Base-by-base conservation (phyloP, 768 basidiomycete species). In the Mycena haematopus region DNA sequence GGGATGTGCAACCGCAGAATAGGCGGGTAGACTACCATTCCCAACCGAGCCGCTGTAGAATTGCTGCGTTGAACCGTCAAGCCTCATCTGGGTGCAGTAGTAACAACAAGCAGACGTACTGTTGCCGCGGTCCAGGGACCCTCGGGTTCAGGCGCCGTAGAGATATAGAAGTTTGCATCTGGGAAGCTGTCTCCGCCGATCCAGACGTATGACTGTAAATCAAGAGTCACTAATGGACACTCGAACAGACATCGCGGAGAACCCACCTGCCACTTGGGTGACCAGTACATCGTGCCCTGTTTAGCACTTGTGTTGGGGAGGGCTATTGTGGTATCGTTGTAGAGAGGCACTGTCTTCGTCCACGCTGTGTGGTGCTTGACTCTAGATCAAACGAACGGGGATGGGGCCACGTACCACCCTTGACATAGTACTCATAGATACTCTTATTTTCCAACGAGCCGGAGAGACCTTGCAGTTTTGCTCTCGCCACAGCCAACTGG, bases 161-260 rank as follows among this genome's bases (percentile, higher is more conserved):
- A 61, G 44, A 65, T 60, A 27, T 38, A 31, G 31, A 65, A 65
- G 42, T 61, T 65, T 8, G 64, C 64, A 19, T 65, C 33, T 27
- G 64, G 64, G 52, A 61, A 65, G 1, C 35, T 44, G 27, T 65
- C 64, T 14, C 64, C 64, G 42, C 64, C 64, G 45, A 65, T 65
- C 54, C 56, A 65, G 50, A 65, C 64, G 51, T 46, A 65, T n/a
- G 59, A 61, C 64, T 65, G 10, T 3, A 7, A 15, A n/a, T 25
- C 11, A 27, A 11, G 24, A 6, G 29, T 27, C 13, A 14, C 17
- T 31, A 22, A 14, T 13, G 3, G 4, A 19, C 2, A 15, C 29
- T n/a, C 29, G 29, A 31, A 4, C 7, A 19, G 40, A 21, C 7
- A 11, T 21, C 5, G 17, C 14, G 14, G 6, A 44, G 9, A 17